Base-by-base conservation (phyloP, 2,329 filamentous ascomycete genomes). In the Botrytis fabae region DNA sequence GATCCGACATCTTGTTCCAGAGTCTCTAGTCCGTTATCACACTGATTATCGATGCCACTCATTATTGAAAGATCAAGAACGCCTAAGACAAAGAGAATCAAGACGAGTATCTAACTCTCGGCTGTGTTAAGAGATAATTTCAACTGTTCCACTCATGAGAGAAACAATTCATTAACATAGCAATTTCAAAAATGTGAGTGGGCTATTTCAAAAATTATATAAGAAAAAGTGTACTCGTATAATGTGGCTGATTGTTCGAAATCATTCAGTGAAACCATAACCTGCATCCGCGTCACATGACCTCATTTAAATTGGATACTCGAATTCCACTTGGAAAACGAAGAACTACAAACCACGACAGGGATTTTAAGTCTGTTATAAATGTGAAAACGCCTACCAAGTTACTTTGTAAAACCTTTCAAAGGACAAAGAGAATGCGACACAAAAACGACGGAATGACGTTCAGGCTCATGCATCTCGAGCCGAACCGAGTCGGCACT, bases 401-500 rank as follows among this genome's bases (percentile, higher is more conserved):
- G 9, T 65, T 65, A 20, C n/a, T 20, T 66, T 10, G 22, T 25
- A 8, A 28, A 54, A 28, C 18, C 1, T 28, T 40, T 6, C 20
- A 18, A 54, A 40, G 12, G 38, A 68, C 25, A 54, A 54, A 68
- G 16, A 68, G 32, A 25, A 68, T 28, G 46, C 4, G 25, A 28
- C 25, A 54, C 20, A 40, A 40, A 28, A 54, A 64, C 42, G 14
- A 54, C 46, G 35, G 1, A 51, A 68, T 57, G 25, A 32, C 9
- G 25, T 68, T 57, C 65, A 25, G 40, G 28, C 28, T 12, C 48
- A 68, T 57, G 48, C 48, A 57, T 32, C 35, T 57, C 65, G 35
- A 68, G 16, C 65, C 48, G 65, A 68, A 42, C 18, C 61, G 61
- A 44, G 28, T 54, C 48, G 65, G 65, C 48, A 57, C 9, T 57